Percentiles rank a stretch among this genome's conserved stretches.
These are phyloP conservation scores for Tarenaya hassleriana DNA, from an alignment of 345 rosid species.

Conservation along the genomic window DNA sequence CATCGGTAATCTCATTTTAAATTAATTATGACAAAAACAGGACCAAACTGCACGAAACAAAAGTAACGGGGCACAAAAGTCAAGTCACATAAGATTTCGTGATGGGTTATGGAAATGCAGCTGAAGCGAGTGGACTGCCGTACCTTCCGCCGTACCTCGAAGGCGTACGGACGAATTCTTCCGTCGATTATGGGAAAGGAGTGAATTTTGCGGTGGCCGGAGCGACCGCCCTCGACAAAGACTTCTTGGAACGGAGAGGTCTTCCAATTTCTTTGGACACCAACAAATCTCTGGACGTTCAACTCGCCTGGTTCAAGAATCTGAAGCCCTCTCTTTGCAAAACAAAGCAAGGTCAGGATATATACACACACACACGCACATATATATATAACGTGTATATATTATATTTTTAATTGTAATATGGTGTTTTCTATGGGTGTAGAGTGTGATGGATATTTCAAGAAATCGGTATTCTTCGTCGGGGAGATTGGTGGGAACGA, in stretches of 20 bases:
- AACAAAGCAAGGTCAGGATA: constrained; percentile 32
- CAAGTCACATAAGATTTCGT: too few species aligned
- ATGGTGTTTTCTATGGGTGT: not conserved
- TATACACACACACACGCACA: too few species aligned
- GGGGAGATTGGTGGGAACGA: constrained; percentile 83
- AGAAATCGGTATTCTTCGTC: constrained; percentile 52
- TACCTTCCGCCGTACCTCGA: constrained; percentile 42
- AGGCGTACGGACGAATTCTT: not conserved
- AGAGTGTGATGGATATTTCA: constrained; percentile 48
- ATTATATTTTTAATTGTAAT: too few species aligned
- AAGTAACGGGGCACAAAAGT: too few species aligned
- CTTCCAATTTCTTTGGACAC: constrained; percentile 38
- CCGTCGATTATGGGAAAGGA: constrained; percentile 19
- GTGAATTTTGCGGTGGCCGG: constrained; percentile 69
- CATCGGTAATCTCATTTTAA: constrained; percentile 32
- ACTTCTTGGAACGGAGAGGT: constrained; percentile 30
- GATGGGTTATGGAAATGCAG: constrained; percentile 34
- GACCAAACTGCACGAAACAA: too few species aligned
- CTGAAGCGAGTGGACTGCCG: constrained; percentile 55
- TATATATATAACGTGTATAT: too few species aligned
- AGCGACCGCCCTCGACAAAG: constrained; percentile 51
- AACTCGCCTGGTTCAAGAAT: constrained; percentile 61
- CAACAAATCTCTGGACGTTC: constrained; percentile 40
- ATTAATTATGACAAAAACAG: not conserved
- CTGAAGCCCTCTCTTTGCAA: constrained; percentile 47